Evolutionary conservation across 2,329 filamentous ascomycete genomes (phyloP).

Genomic region (Calonectria crousiana): DNA sequence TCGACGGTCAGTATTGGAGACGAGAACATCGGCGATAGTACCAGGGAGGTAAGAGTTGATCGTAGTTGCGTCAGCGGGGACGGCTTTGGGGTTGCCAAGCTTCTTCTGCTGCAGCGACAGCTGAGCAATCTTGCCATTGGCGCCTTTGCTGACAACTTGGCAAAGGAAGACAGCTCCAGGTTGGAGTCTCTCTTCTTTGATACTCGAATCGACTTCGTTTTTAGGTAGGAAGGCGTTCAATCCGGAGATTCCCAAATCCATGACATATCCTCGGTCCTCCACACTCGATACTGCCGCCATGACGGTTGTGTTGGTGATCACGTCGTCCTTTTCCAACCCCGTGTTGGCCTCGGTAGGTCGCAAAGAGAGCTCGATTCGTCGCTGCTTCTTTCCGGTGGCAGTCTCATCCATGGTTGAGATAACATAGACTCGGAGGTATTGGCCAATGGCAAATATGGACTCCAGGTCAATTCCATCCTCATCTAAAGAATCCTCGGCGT

Average conservation of each 20-base stretch:
- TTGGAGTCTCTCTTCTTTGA: conserved; percentile 77
- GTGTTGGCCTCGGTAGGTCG: conserved; percentile 83
- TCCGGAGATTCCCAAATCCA: conserved; percentile 85
- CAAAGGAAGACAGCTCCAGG: conserved; percentile 89
- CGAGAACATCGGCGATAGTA: conserved; percentile 86
- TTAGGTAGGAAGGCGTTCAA: conserved; percentile 87
- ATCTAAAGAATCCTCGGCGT: conserved; percentile 60
- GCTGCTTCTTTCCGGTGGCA: conserved; percentile 74
- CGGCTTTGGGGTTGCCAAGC: conserved; percentile 74
- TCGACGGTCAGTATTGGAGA: conserved; percentile 79
- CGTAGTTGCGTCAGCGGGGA: conserved; percentile 81
- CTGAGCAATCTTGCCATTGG: conserved; percentile 87
- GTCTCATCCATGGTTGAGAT: conserved; percentile 79
- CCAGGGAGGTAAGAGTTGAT: conserved; percentile 93
- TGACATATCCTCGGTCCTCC: conserved; percentile 95
- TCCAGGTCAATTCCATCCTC: conserved; percentile 77
- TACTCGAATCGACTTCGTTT: conserved; percentile 78
- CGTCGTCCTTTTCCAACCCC: conserved; percentile 77
- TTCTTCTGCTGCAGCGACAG: conserved; percentile 81
- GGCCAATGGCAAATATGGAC: conserved; percentile 82
- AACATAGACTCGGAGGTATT: conserved; percentile 89
- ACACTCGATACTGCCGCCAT: conserved; percentile 91
- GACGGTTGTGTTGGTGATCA: conserved; percentile 81
- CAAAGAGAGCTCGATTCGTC: conserved; percentile 88
- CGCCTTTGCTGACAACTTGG: conserved; percentile 79